Evolutionary conservation across 768 basidiomycete genomes (phyloP), one percentile per base, ranked within the genome.

Genomic region (Solioccasus polychromus): DNA sequence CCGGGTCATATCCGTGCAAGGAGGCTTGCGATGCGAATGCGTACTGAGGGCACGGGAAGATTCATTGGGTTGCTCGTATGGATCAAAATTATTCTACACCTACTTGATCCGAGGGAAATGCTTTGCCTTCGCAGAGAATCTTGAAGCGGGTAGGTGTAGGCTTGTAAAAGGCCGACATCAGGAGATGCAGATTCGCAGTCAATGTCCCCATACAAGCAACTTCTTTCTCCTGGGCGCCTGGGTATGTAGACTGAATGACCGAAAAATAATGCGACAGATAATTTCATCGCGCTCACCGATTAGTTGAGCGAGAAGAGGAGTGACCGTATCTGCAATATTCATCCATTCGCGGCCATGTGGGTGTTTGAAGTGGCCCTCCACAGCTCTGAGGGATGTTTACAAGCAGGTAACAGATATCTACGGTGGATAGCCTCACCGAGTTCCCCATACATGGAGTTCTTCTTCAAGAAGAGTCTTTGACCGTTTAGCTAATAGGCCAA

Each of bases 91-190:
- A 49, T 20, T 15, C 8, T 30, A 42, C 32, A 63, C 79, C 53
- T 45, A 89, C 95, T 74, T 92, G 88, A 76, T 99, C 96, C 65
- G 91, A 94, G 58, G 96, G 94, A 68, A 99, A 99, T 2, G 94
- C 93, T 48, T 79, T 85, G 32, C 83, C 82, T 72, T 99, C 96
- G 70, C 91, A 95, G 46, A 99, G 72, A 63, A 99, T 92, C 76
- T 94, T 98, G 74, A 79, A 92, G 42, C 93, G 82, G 52, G 75
- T 75, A 43, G 77, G 59, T 22, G 88, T 92, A 17, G 96, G 96
- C 47, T 86, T 83, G 70, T 97, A 98, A 70, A 99, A 98, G 20
- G 83, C 82, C 61, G 83, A 78, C 82, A 97, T 89, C 81, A 96
- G 83, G 50, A 94, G 81, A 72, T 99, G 93, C 47, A 99, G 77